These are phyloP conservation scores for Camellia sinensis DNA, from an alignment of 148 eudicot species.

Conservation along the genomic window DNA sequence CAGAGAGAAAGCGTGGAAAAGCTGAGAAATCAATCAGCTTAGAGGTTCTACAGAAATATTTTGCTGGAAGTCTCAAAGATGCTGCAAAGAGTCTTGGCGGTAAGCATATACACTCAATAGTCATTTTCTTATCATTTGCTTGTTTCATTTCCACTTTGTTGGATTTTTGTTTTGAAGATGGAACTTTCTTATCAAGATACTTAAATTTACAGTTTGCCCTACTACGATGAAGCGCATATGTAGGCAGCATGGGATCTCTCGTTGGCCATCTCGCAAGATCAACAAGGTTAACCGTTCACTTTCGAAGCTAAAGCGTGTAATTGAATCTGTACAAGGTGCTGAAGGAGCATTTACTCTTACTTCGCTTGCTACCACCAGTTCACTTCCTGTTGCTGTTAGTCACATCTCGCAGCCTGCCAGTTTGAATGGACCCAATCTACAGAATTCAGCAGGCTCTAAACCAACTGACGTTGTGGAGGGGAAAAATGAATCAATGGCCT, in stretches of 20 bases:
- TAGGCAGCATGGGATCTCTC: conserved; percentile 89
- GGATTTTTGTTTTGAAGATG: not conserved
- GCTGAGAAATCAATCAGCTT: conserved; percentile 89
- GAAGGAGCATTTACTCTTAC: conserved; percentile 53
- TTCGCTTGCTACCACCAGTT: conserved; percentile 42
- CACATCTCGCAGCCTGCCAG: conserved; percentile 60
- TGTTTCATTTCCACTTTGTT: not conserved
- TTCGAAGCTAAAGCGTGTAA: conserved; percentile 37
- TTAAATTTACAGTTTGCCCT: conserved; percentile 65
- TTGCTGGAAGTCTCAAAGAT: conserved; percentile 87
- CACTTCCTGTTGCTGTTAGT: conserved; percentile 55
- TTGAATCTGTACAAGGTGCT: conserved; percentile 93
- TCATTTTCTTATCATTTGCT: not conserved
- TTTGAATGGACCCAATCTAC: conserved; percentile 44
- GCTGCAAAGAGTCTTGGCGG: conserved; percentile 93
- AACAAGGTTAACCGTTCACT: conserved; percentile 77
- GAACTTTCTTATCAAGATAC: not conserved
- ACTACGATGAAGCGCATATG: conserved; percentile 98
- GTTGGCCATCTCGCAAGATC: conserved; percentile 96
- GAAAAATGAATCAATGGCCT: conserved; percentile 25
- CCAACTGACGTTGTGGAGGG: conserved; percentile 39
- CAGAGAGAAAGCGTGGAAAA: conserved; percentile 79
- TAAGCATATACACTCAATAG: conserved; percentile 23
- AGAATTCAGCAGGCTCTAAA: conserved; percentile 43
- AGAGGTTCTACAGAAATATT: conserved; percentile 83